A percentile compares a stretch with the other conserved stretches of the same genome.
Evolutionary conservation across 108 stramenopile genomes (phyloP).

Genomic region (Chaetoceros tenuissimus): DNA sequence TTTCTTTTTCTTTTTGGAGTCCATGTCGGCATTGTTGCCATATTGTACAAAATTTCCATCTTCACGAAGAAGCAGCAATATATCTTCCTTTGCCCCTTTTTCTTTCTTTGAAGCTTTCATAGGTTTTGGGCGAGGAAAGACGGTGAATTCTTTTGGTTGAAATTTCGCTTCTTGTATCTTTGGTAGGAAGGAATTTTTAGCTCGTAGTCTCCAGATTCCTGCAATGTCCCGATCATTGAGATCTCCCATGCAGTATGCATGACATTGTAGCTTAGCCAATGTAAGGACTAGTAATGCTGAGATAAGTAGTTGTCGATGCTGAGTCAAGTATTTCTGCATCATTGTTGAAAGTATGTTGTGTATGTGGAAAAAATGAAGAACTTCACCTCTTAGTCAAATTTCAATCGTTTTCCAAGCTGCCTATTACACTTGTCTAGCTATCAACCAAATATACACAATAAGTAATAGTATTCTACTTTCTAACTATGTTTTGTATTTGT

Average conservation of each 20-base stretch:
- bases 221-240: slow-evolving; percentile 61
- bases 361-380: no score
- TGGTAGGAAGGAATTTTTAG: slow-evolving; percentile 14
- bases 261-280: no score
- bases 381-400: no score
- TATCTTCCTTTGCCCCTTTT: slow-evolving; percentile 29
- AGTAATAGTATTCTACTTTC: no score
- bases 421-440: no score
- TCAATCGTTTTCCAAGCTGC: no score
- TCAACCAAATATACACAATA: no score
- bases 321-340: no score
- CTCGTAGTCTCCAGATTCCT: slow-evolving; percentile 53
- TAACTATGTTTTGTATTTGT: no score
- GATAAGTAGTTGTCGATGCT: slow-evolving; percentile 16
- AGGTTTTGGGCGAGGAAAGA: slow-evolving; percentile 36
- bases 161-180: slow-evolving; percentile 13
- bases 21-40: slow-evolving; percentile 17
- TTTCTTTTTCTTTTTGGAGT: not conserved
- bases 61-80: slow-evolving; percentile 73
- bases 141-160: slow-evolving; percentile 73
- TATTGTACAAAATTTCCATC: slow-evolving; percentile 69
- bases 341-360: no score
- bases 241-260: slow-evolving; percentile 18
- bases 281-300: no score
- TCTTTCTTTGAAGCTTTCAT: not conserved